Conservation (phyloP, 148 eudicot species). For the Chenopodium formosanum region DNA sequence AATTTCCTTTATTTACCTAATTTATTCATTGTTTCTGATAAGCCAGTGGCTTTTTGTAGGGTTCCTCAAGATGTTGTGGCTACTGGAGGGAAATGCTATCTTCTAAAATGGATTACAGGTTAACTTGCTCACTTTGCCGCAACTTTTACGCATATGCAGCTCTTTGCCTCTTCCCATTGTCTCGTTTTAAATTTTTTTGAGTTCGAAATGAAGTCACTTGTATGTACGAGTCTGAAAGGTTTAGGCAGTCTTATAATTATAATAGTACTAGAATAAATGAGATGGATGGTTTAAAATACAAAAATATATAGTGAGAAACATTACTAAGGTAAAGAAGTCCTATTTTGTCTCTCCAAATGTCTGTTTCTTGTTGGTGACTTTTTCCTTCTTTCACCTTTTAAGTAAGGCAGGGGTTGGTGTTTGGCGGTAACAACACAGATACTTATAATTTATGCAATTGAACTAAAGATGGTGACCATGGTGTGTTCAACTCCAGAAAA, state of each 20-base stretch:
- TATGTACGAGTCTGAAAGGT: not conserved
- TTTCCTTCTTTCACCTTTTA: not conserved
- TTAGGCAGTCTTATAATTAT: not conserved
- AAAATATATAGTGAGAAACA: not conserved
- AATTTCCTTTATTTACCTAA: constrained; percentile 5
- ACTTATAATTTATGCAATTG: not conserved
- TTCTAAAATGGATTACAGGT: constrained; percentile 88
- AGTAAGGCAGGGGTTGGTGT: not conserved
- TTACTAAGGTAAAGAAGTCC: not conserved
- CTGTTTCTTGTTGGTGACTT: not conserved
- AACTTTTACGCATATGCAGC: not conserved
- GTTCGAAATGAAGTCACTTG: not conserved
- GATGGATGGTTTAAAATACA: not conserved
- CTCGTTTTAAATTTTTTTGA: not conserved
- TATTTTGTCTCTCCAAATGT: not conserved
- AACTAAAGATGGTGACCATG: not conserved
- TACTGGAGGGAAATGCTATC: constrained; percentile 86
- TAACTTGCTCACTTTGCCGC: constrained; percentile 8
- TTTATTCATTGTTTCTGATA: constrained; percentile 11
- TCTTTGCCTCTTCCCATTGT: not conserved
- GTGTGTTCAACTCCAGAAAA: not conserved
- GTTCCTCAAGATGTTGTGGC: constrained; percentile 92
- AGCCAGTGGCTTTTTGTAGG: constrained; percentile 39
- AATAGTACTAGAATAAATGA: not conserved
- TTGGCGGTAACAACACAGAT: not conserved